phyloP scores from a whole-genome alignment of 208 protist genomes.

The Crithidia bombi region DNA sequence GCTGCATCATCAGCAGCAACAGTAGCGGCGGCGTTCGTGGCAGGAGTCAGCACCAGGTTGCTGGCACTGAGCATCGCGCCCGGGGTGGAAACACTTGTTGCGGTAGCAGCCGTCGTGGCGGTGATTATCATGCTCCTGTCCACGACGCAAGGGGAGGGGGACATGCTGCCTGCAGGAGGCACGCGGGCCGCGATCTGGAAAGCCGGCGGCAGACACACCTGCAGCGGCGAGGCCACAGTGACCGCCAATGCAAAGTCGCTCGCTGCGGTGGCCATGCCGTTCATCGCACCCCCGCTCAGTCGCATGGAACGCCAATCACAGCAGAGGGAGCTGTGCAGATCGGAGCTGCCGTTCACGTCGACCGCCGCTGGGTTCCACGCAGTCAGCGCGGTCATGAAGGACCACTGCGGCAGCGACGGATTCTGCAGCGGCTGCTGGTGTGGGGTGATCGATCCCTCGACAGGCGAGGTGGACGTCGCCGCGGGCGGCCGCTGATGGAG shows the following conservation, averaged over 20 bases:
- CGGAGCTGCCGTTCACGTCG: slow-evolving; percentile 10
- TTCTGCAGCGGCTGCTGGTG: slow-evolving; percentile 6
- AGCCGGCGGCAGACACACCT: neutral
- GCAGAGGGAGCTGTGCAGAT: slow-evolving; percentile 19
- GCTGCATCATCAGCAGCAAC: neutral
- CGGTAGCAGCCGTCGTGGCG: neutral
- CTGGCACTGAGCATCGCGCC: neutral
- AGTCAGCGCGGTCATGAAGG: neutral
- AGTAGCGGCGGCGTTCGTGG: neutral
- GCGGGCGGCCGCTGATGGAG: neutral
- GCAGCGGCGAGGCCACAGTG: neutral
- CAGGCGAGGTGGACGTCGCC: neutral
- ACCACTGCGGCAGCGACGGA: neutral
- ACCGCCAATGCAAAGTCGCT: slow-evolving; percentile 22
- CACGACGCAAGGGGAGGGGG: neutral
- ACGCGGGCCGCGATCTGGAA: neutral
- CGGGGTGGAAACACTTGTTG: neutral
- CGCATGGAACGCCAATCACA: slow-evolving; percentile 18
- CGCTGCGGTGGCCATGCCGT: slow-evolving; percentile 6
- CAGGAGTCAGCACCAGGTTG: neutral
- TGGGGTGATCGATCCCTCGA: neutral
- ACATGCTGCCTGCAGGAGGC: neutral
- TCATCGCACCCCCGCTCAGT: slow-evolving; percentile 10
- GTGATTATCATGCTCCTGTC: neutral
- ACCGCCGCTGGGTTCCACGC: slow-evolving; percentile 3